A percentile compares a stretch with the other conserved stretches of the same genome.
phyloP scores from a whole-genome alignment of 2,329 filamentous ascomycete species.

The Lomentospora prolificans region DNA sequence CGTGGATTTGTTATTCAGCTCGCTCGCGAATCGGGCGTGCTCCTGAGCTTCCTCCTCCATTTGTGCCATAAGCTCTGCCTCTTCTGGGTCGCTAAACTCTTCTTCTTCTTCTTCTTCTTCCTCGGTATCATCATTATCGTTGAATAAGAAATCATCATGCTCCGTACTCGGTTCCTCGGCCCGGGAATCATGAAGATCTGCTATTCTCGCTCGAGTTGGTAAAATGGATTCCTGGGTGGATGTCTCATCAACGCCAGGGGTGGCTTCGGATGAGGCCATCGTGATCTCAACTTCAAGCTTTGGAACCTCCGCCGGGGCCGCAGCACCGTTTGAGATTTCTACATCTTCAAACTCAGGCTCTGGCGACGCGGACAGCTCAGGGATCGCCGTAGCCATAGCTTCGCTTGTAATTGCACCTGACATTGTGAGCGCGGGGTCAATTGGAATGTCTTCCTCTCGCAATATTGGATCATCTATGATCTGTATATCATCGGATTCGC shows the following conservation, averaged over 20 bases:
- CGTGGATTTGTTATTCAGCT: conserved; percentile 67
- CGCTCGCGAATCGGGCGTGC: conserved; percentile 83
- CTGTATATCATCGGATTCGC: conserved; percentile 46
- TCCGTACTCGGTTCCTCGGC: conserved; percentile 7
- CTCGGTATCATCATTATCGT: conserved; percentile 26
- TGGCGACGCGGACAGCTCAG: not conserved
- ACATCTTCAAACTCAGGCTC: conserved; percentile 9
- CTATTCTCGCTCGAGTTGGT: not conserved
- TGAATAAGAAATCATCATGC: conserved; percentile 8
- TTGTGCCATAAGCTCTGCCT: conserved; percentile 78
- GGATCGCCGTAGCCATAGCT: not conserved
- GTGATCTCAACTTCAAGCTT: not conserved
- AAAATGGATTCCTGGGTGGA: not conserved
- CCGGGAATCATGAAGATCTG: conserved; percentile 10
- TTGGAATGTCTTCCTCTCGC: not conserved
- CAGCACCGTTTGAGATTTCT: not conserved
- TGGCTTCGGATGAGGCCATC: not conserved
- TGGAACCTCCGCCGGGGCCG: not conserved
- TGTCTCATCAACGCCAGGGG: not conserved
- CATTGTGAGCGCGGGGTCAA: not conserved
- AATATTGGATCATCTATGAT: conserved; percentile 32
- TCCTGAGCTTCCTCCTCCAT: conserved; percentile 88
- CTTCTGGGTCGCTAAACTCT: conserved; percentile 77
- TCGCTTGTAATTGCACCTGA: not conserved
- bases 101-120: conserved; percentile 51